phyloP scores from a whole-genome alignment of 768 basidiomycete genomes.

The Peribolospora kevripleyi region DNA sequence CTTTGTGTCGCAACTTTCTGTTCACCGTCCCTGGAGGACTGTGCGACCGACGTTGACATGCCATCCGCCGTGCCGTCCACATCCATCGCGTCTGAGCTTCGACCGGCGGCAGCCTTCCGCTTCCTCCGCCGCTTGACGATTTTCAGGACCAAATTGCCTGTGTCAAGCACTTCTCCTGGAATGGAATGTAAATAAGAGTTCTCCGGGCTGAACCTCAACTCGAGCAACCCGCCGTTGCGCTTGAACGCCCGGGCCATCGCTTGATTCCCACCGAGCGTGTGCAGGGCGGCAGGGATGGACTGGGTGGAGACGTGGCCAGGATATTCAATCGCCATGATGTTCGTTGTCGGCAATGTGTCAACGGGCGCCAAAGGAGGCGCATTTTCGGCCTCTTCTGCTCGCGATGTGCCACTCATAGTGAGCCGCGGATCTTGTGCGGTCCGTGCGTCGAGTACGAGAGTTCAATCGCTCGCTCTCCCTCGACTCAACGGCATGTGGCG shows the following conservation, averaged over 20 bases:
- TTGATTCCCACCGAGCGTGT: slow-evolving; percentile 5
- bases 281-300: slow-evolving; percentile 27
- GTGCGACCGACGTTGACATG: not conserved
- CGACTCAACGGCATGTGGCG: no score
- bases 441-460: no score
- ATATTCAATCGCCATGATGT: slow-evolving; percentile 58
- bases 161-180: slow-evolving; percentile 48
- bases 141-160: slow-evolving; percentile 62
- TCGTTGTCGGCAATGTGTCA: no score
- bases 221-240: slow-evolving; percentile 29
- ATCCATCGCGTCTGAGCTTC: slow-evolving; percentile 13
- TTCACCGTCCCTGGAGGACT: not conserved
- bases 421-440: no score
- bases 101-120: slow-evolving; percentile 8
- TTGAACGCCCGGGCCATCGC: not conserved
- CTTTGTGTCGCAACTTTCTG: slow-evolving; percentile 2
- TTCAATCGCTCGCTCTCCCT: no score
- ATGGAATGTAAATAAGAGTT: slow-evolving; percentile 54
- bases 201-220: slow-evolving; percentile 42
- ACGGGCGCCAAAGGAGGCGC: no score
- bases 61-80: slow-evolving; percentile 8
- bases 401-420: no score
- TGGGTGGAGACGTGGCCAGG: slow-evolving; percentile 51
- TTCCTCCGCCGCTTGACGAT: slow-evolving; percentile 36
- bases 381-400: no score